phyloP scores from a whole-genome alignment of 768 basidiomycete species.

The Russula sp. region DNA sequence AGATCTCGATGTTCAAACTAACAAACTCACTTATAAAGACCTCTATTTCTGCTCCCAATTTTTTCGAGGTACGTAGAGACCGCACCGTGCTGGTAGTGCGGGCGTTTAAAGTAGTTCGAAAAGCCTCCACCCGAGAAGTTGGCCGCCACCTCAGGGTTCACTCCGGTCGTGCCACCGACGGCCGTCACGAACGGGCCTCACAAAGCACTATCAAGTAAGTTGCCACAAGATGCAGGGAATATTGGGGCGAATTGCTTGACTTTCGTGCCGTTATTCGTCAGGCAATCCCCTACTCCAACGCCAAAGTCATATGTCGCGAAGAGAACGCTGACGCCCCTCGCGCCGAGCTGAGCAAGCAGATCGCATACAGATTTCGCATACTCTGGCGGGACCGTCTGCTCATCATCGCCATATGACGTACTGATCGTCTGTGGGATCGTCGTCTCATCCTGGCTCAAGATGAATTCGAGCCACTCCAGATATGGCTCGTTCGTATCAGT shows the following conservation, averaged over 20 bases:
- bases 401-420: slow-evolving; percentile 62
- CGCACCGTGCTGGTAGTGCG: slow-evolving; percentile 27
- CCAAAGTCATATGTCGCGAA: slow-evolving; percentile 60
- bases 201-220: not conserved
- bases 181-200: slow-evolving; percentile 53
- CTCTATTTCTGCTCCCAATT: slow-evolving; percentile 40
- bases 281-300: slow-evolving; percentile 54
- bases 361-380: slow-evolving; percentile 55
- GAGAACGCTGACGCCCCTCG: slow-evolving; percentile 49
- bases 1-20: not conserved
- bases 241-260: slow-evolving; percentile 27
- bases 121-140: slow-evolving; percentile 67
- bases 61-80: slow-evolving; percentile 28
- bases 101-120: slow-evolving; percentile 36
- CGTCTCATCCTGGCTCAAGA: too few relatives aligned
- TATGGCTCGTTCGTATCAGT: slow-evolving; percentile 57
- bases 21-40: slow-evolving; percentile 47
- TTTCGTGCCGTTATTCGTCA: slow-evolving; percentile 31
- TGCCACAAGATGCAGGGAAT: slow-evolving; percentile 39
- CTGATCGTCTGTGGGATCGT: slow-evolving; percentile 53
- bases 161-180: slow-evolving; percentile 57
- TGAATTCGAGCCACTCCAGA: too few relatives aligned
- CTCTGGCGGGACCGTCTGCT: slow-evolving; percentile 45
- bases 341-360: slow-evolving; percentile 53
- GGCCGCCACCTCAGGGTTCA: slow-evolving; percentile 45